Evolutionary conservation across 176 grass and related monocot species (phyloP).

Genomic region (Pontederia crassipes): DNA sequence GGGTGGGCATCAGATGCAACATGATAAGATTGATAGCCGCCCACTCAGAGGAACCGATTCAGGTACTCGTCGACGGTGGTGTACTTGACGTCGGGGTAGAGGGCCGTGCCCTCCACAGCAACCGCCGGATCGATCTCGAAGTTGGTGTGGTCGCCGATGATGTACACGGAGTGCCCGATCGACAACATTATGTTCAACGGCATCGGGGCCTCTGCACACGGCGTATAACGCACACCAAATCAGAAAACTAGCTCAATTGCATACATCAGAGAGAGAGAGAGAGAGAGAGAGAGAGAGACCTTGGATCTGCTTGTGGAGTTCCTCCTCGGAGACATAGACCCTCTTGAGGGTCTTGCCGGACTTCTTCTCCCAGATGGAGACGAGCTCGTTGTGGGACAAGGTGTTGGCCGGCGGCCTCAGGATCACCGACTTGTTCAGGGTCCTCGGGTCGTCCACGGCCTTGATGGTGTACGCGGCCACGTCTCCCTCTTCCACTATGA

Average conservation of each 20-base stretch:
- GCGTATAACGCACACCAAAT: too few species aligned
- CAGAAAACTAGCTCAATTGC: background rate
- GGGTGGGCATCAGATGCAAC: too few species aligned
- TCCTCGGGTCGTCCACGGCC: conserved; percentile 6
- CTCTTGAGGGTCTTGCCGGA: conserved; percentile 3
- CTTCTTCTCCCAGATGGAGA: conserved; percentile 11
- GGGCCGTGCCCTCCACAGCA: conserved; percentile 39
- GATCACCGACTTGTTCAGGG: background rate
- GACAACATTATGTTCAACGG: conserved; percentile 21
- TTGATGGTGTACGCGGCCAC: conserved; percentile 1
- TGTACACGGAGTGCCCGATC: conserved; percentile 32
- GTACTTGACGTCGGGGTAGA: conserved; percentile 70
- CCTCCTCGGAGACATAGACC: conserved; percentile 5
- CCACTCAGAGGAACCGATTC: too few species aligned
- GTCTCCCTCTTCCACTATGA: conserved; percentile 1
- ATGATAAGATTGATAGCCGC: too few species aligned
- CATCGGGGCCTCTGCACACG: background rate
- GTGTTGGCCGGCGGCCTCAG: background rate
- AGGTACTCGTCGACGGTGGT: conserved; percentile 43
- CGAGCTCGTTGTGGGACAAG: conserved; percentile 1
- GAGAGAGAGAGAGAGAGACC: background rate
- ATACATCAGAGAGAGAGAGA: background rate
- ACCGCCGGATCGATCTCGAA: conserved; percentile 41
- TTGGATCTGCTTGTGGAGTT: conserved; percentile 1
- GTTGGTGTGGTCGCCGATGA: conserved; percentile 34